Base-by-base conservation (phyloP, 2,329 filamentous ascomycete species). In the Alternaria metachromatica region DNA sequence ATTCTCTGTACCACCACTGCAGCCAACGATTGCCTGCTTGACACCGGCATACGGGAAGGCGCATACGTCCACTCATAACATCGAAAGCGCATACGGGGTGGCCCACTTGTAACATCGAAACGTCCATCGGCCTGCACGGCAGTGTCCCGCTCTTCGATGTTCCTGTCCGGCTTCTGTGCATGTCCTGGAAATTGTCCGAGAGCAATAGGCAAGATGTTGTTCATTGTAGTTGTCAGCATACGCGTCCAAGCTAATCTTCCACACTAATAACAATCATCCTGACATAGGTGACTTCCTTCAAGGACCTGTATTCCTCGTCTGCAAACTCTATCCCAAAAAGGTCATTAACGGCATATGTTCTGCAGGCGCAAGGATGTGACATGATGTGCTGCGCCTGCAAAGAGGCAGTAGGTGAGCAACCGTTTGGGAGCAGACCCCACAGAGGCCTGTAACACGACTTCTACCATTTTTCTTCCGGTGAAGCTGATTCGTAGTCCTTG, bases 391-490 rank as follows among this genome's bases (percentile, higher is more conserved):
- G 55, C 54, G 60, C 62, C 43, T 64, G 61, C 61, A 64, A 58
- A 41, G 51, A 68, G 64, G 64, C 63, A 66, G 58, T 62, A 67
- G 30, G 71, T 58, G 58, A 64, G 58, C 60, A 67, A 30, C 67
- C 67, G 64, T 62, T 63, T 71, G 64, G 64, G 55, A 43, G 41
- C 48, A 50, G 55, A 56, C 48, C 51, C 65, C 57, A 64, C 55
- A 56, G 48, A 46, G n/a, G 57, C 28, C 55, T 64, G 74, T 78
- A 56, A 68, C 72, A 75, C 74, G 71, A 49, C 64, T 61, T 28
- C 50, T 60, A 58, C 53, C 62, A 62, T 64, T 61, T 66, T 60
- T 51, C 64, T 51, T 74, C 72, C 74, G 75, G 72, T 73, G 67
- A 74, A 66, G 63, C 55, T 63, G 48, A 55, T 65, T 68, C 62